Base-by-base conservation (phyloP, 2,329 filamentous ascomycete species). In the Fusarium aywerte region DNA sequence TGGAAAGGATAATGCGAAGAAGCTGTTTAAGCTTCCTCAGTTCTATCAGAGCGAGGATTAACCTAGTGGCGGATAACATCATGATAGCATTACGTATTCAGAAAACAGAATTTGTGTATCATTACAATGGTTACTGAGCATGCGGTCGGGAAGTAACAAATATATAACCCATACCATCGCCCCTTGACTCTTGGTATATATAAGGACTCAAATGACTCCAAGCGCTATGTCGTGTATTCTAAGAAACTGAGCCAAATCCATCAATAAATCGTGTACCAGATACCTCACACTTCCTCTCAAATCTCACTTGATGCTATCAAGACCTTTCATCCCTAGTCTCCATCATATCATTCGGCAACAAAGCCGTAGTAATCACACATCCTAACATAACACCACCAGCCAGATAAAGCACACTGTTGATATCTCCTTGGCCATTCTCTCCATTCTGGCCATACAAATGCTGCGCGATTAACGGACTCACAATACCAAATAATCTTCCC, bases 401-500 rank as follows among this genome's bases (percentile, higher is more conserved):
- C 21, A 88, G 72, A 67, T 87, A 88, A 53, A 88, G 58, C 1
- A 87, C 83, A 6, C 77, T 79, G 58, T 87, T 85, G 7, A 83
- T 72, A 36, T 80, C 76, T 1, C 80, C 76, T 8, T 74, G 66
- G 1, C 73, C 75, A 44, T 75, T 59, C 1, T 61, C 56, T 1
- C 64, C 73, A 0, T 72, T 68, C 27, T 68, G 53, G 0, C 78
- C 74, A 35, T 80, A 77, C n/a, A 82, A 43, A 38, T 76, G 76
- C 65, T 85, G 82, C 6, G 84, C 85, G 52, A 86, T 85, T 35
- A 88, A 69, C 0, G 86, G 86, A 35, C 83, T 85, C 16, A 88
- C 80, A 42, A 89, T 88, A 11, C 84, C 83, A 65, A 86, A 86
- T 23, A 88, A 53, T 3, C 86, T 75, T 2, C 86, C 86, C 84